Evolutionary conservation across 1,284 basidiomycete genomes (phyloP), one percentile per base, ranked within the genome.

Genomic region (Microbotryomycetes sp.): DNA sequence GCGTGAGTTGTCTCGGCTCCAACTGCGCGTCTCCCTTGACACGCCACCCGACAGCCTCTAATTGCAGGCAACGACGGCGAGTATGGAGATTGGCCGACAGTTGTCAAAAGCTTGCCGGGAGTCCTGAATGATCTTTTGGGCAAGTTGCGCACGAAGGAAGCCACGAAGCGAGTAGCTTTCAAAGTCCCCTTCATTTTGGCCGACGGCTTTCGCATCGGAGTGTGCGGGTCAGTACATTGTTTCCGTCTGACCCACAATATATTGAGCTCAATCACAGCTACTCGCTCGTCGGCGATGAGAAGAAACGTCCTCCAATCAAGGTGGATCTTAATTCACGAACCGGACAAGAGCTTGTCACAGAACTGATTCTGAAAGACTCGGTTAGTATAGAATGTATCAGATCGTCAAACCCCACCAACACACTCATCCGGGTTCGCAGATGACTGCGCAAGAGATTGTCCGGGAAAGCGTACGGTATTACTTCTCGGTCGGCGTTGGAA

Each of bases 101-200:
- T 69, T 41, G 64, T 55, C 54, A 51, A 54, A 5, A 55, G 63
- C 30, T 60, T 66, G 27, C 55, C 60, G 26, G 28, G 52, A 4
- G 59, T 61, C 6, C 48, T 72, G 26, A 59, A 72, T 21, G 71
- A 73, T 50, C 70, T 77, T 41, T 70, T 75, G 41, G 59, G 70
- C 26, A 69, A 72, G 28, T 65, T 76, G 24, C 66, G 70, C 48
- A 68, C 71, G 11, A 67, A 74, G 52, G 89, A 94, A 74, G 84
- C 87, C 9, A 86, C 89, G 0, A 98, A 97, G 74, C 83, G 92
- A n/a, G 83, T 89, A 0, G 78, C 85, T 15, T 97, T 92, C 75
- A 88, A 81, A 67, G 79, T 94, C 35, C 86, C 88, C 2, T 82
- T 98, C 56, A 81, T 86, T 65, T 79, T 98, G 28, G 90, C 83